These are phyloP conservation scores for Hypomyces rosellus DNA, from an alignment of 2,329 filamentous ascomycete species.

Conservation along the genomic window DNA sequence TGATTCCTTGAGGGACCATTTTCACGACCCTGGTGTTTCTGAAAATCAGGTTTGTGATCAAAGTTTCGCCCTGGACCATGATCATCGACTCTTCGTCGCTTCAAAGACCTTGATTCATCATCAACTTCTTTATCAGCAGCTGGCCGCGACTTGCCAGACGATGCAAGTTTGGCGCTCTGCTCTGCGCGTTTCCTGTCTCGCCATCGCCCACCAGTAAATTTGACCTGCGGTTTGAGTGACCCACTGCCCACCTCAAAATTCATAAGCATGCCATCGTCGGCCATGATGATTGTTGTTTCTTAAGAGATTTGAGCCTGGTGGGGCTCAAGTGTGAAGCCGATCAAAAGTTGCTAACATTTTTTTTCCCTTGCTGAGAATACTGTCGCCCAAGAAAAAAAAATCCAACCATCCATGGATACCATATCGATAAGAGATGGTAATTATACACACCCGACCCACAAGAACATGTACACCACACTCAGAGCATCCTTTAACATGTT, in stretches of 20 bases:
- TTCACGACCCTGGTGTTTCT: neutral
- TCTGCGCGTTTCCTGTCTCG: constrained; percentile 73
- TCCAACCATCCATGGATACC: no score
- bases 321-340: no score
- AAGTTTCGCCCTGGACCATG: constrained; percentile 14
- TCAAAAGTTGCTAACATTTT: no score
- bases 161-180: constrained; percentile 25
- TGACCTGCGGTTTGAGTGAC: constrained; percentile 54
- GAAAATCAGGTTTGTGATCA: constrained; percentile 4
- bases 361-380: no score
- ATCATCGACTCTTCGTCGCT: constrained; percentile 38
- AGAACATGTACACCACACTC: no score
- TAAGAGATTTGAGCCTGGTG: neutral
- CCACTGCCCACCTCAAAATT: constrained; percentile 78
- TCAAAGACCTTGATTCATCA: constrained; percentile 32
- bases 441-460: no score
- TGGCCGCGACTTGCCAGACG: constrained; percentile 15
- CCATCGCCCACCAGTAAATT: constrained; percentile 89
- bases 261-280: constrained; percentile 89
- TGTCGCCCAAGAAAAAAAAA: no score
- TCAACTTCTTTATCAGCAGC: constrained; percentile 17
- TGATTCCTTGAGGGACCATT: constrained; percentile 12
- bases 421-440: no score
- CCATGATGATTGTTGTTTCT: constrained; percentile 49
- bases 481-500: no score